Percentiles rank a stretch among this genome's conserved stretches.
phyloP scores from a whole-genome alignment of 768 basidiomycete species.

The Naematelia encephala region DNA sequence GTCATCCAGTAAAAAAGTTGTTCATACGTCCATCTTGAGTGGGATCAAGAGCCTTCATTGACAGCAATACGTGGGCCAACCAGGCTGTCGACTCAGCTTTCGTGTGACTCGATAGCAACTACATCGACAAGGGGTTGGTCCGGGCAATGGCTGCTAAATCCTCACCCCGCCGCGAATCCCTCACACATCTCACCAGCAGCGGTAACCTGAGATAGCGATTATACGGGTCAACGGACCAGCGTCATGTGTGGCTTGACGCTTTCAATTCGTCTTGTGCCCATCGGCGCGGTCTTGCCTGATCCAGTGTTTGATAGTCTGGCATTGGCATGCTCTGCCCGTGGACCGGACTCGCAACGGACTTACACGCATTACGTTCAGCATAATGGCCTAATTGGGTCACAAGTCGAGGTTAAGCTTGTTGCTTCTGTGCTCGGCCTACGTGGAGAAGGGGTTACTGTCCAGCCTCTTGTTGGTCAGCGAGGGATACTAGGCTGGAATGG shows the following conservation, averaged over 20 bases:
- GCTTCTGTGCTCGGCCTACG: constrained; percentile 45
- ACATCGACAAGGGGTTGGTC: too few relatives aligned
- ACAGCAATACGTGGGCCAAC: too few relatives aligned
- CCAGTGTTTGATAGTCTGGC: constrained; percentile 17
- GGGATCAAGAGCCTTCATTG: too few relatives aligned
- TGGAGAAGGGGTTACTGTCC: constrained; percentile 30
- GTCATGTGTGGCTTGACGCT: constrained; percentile 38
- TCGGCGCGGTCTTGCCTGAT: not conserved
- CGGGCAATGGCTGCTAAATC: too few relatives aligned
- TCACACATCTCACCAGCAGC: too few relatives aligned
- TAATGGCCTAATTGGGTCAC: not conserved
- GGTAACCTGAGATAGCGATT: not conserved
- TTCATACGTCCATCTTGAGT: too few relatives aligned
- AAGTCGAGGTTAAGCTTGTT: constrained; percentile 27
- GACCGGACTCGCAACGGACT: constrained; percentile 27
- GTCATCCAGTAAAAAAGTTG: too few relatives aligned
- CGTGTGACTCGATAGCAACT: too few relatives aligned
- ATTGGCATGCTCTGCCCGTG: constrained; percentile 16
- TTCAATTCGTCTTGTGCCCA: constrained; percentile 14
- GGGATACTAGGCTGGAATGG: constrained; percentile 49
- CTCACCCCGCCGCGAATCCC: too few relatives aligned
- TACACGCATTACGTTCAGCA: constrained; percentile 1
- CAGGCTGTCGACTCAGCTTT: too few relatives aligned
- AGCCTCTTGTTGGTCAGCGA: constrained; percentile 38
- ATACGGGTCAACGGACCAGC: not conserved